These are phyloP conservation scores for Sextonia rubra DNA, from an alignment of 164 flowering plant genomes.

Conservation along the genomic window DNA sequence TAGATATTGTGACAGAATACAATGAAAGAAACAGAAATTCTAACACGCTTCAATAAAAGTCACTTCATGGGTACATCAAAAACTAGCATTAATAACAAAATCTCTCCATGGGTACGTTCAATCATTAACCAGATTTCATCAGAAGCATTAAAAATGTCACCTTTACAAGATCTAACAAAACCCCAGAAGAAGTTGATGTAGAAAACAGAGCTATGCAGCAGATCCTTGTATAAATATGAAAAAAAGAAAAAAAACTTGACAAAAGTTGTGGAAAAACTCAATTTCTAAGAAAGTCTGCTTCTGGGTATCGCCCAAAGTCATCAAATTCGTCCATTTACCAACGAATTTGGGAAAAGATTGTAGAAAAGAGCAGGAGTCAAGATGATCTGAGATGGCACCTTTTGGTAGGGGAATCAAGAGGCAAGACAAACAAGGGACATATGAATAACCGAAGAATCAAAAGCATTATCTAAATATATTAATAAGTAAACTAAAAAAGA, in stretches of 20 bases:
- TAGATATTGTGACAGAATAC: not conserved
- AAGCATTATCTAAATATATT: too few species aligned
- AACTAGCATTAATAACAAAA: slow-evolving; percentile 1
- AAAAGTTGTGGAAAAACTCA: not conserved
- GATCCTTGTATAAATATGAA: not conserved
- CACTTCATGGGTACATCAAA: not conserved
- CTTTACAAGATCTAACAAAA: not conserved
- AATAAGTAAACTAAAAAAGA: too few species aligned
- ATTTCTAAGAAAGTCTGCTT: not conserved
- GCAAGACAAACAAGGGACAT: not conserved
- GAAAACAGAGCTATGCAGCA: not conserved
- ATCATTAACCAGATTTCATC: not conserved
- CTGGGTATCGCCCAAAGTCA: not conserved
- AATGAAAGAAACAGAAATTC: not conserved
- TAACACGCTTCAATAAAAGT: not conserved
- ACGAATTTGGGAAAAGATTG: not conserved
- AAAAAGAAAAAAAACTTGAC: not conserved
- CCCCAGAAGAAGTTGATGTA: not conserved
- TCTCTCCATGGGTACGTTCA: not conserved
- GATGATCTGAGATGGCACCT: not conserved
- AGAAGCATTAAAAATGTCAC: not conserved
- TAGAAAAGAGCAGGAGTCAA: not conserved
- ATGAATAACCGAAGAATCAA: too few species aligned
- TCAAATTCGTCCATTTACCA: not conserved
- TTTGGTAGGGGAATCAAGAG: not conserved